Evolutionary conservation across 129 eudicot genomes (phyloP).

Genomic region (Ambrosia artemisiifolia): DNA sequence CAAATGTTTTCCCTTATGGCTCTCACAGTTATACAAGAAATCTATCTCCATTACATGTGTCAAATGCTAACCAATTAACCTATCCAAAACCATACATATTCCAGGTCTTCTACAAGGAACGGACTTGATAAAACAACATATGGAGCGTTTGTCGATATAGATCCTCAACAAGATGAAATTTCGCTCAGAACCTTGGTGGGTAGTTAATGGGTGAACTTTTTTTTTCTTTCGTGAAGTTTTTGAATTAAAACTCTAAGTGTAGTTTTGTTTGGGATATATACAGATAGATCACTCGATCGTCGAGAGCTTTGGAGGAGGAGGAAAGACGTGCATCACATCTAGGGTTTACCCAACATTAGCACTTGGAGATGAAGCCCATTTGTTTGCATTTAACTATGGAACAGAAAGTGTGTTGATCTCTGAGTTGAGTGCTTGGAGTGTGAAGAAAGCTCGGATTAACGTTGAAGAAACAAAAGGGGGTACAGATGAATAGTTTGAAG

Average conservation of each 20-base stretch:
- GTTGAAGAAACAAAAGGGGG: conserved; percentile 15
- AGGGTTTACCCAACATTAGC: conserved; percentile 75
- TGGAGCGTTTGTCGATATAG: conserved; percentile 54
- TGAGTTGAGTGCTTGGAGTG: conserved; percentile 36
- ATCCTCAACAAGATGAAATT: conserved; percentile 45
- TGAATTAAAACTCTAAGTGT: background rate
- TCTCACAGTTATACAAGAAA: background rate
- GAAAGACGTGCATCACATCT: conserved; percentile 62
- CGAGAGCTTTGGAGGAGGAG: conserved; percentile 71
- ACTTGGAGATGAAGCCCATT: conserved; percentile 33
- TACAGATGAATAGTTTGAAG: conserved; percentile 10
- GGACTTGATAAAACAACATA: conserved; percentile 32
- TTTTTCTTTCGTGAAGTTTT: background rate
- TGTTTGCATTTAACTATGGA: conserved; percentile 52
- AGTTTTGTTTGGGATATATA: background rate
- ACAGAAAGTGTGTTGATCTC: conserved; percentile 34
- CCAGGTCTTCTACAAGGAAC: conserved; percentile 45
- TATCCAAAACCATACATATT: conserved; percentile 1
- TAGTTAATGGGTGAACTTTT: background rate
- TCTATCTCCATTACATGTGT: background rate
- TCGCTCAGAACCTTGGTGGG: conserved; percentile 60
- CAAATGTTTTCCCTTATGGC: too few relatives aligned
- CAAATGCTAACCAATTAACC: background rate
- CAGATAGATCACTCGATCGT: conserved; percentile 76
- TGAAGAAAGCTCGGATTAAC: conserved; percentile 36